Base-by-base conservation (phyloP, 2,329 filamentous ascomycete species). In the Alternaria sp. region DNA sequence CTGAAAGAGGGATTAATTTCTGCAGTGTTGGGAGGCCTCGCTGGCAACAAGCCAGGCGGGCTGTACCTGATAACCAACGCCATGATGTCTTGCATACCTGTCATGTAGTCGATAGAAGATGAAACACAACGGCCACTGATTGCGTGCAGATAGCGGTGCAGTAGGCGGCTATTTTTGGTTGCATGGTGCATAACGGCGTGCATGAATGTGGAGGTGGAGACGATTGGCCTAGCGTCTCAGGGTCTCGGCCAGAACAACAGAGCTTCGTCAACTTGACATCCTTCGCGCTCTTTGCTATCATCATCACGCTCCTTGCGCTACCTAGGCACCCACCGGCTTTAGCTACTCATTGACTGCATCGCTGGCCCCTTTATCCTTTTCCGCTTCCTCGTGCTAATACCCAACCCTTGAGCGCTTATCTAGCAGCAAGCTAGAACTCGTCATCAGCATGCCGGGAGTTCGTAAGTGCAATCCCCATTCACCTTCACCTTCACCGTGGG, bases 371-470 rank as follows among this genome's bases (percentile, higher is more conserved):
- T 38, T 22, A 11, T 34, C 30, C 18, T 46, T 54, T 32, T n/a
- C 11, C 22, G 45, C 41, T 43, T 27, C 34, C 30, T 16, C 25
- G 40, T 46, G 32, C 25, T 7, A 2, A 45, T 25, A 45, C 34
- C 16, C 4, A 7, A 30, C 40, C 22, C 34, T 16, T 11, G 4
- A 53, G 22, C 38, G 30, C 51, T 49, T 38, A 18, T 48, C 46
- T 50, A 30, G 43, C 41, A 28, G 28, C 38, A 25, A 28, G 34
- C 51, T 41, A 44, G 34, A 38, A 16, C 44, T 56, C 46, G 43
- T 48, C 53, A 30, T 55, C 68, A 74, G 49, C 64, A 79, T 79
- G 77, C 77, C 77, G 60, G 77, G 77, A 67, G 77, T 79, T 60
- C 77, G 77, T 79, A 74, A 75, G 77, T 79, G 61, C 62, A 44